Evolutionary conservation across 176 grass and related monocot species (phyloP), one percentile per base, ranked within the genome.

Genomic region (Melocanna baccifera): DNA sequence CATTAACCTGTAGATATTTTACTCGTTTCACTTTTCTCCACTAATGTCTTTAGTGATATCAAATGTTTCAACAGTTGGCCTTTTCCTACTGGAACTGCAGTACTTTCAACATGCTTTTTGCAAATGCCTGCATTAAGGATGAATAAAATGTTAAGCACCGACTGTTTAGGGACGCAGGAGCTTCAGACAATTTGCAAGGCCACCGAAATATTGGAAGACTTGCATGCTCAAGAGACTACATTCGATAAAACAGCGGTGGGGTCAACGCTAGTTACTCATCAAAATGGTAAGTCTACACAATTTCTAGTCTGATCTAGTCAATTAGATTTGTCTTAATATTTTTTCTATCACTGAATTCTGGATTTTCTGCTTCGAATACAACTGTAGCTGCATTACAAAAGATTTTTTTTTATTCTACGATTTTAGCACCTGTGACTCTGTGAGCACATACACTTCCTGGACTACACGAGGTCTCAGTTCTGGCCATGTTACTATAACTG

Each of bases 41-140:
- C 89, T 91, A 87, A 91, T 91, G 53, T 76, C 28, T 75, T 84
- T 42, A 80, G 85, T 87, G 69, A 71, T 87, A 87, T 87, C 85
- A 80, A 91, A 91, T 90, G 67, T 85, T 80, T 90, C 86, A 80
- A 87, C 78, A 93, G 91, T 93, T 88, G 88, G 89, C 83, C 86
- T 88, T 91, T 86, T 85, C 83, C 87, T 85, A 81, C 87, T 91
- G 87, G 87, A 91, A 73, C 85, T 85, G 78, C 72, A 87, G 75
- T 89, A 84, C 81, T 91, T 89, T 87, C 52, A 67, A 79, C 86
- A 90, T 86, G 81, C 82, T 85, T 87, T 87, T 73, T 86, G 84
- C 86, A 82, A 90, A 92, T 92, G 81, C 86, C 86, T 84, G 79
- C 88, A 88, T 86, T 92, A 90, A 95, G 87, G 73, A 90, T 81